phyloP scores from a whole-genome alignment of 768 basidiomycete genomes.

The Dacryopinax primogenitus region DNA sequence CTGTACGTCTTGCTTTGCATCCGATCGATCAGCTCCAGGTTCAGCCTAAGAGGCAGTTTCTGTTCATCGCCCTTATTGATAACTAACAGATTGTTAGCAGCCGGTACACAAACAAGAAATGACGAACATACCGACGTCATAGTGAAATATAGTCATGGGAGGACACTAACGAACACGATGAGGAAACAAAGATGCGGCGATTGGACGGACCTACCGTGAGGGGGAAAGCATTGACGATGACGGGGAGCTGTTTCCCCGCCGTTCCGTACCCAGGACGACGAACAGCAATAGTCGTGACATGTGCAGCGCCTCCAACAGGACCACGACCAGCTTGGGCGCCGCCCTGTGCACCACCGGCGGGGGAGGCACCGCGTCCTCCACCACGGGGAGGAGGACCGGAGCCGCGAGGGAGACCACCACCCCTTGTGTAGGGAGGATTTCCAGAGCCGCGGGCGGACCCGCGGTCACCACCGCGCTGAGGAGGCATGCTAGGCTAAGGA shows the following conservation, averaged over 20 bases:
- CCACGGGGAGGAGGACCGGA: neutral
- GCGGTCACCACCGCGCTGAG: neutral
- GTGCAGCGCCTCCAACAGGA: conserved; percentile 17
- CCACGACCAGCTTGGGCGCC: neutral
- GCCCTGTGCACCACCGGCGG: neutral
- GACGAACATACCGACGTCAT: conserved; percentile 34
- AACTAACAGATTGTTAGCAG: conserved; percentile 22
- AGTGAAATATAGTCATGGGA: neutral
- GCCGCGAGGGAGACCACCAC: neutral
- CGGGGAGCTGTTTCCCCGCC: conserved; percentile 35
- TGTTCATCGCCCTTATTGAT: conserved; percentile 61
- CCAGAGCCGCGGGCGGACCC: too few species aligned
- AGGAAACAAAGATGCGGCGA: neutral
- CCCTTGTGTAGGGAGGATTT: too few species aligned
- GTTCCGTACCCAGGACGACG: conserved; percentile 52
- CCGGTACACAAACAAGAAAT: conserved; percentile 5
- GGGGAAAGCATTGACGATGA: conserved; percentile 54
- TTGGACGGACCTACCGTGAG: conserved; percentile 47
- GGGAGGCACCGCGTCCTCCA: too few species aligned
- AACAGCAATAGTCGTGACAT: conserved; percentile 49
- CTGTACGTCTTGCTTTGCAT: conserved; percentile 44
- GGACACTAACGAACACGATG: neutral
- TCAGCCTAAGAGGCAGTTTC: conserved; percentile 49
- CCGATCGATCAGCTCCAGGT: conserved; percentile 53
- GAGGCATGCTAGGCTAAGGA: neutral